Evolutionary conservation across 2,329 filamentous ascomycete genomes (phyloP).

Genomic region (Sclerotinia borealis): DNA sequence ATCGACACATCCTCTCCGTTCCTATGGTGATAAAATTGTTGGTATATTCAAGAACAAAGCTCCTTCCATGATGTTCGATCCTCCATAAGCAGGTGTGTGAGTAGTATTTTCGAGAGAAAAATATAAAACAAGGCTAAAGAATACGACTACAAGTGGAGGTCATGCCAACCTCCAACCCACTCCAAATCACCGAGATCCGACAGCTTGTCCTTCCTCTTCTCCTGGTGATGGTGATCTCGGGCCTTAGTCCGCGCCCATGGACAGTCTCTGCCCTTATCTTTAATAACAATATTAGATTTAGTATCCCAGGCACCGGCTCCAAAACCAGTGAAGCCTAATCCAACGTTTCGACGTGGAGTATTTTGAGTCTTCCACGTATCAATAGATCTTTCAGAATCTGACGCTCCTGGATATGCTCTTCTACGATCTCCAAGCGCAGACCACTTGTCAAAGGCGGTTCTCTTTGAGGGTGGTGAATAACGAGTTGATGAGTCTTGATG

Average conservation of each 20-base stretch:
- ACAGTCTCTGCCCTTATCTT: conserved; percentile 38
- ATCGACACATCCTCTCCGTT: conserved; percentile 7
- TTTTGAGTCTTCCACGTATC: conserved; percentile 36
- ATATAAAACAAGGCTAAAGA: conserved; percentile 15
- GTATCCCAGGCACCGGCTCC: conserved; percentile 34
- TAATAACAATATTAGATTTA: conserved; percentile 31
- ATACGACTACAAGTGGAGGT: conserved; percentile 49
- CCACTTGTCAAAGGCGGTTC: conserved; percentile 74
- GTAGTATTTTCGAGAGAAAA: conserved; percentile 8
- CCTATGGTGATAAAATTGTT: conserved; percentile 4
- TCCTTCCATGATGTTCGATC: conserved; percentile 12
- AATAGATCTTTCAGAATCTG: conserved; percentile 45
- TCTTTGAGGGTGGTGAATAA: conserved; percentile 62
- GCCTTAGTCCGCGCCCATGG: conserved; percentile 42
- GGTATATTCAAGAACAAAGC: conserved; percentile 8
- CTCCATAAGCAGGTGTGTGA: conserved; percentile 11
- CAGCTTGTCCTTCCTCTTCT: conserved; percentile 30
- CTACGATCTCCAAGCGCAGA: conserved; percentile 78
- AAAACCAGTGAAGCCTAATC: conserved; percentile 43
- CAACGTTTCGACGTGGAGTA: conserved; percentile 37
- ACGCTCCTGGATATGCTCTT: conserved; percentile 54
- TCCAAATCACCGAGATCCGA: conserved; percentile 69
- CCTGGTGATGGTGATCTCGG: conserved; percentile 46
- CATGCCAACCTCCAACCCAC: conserved; percentile 90
- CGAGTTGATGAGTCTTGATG: conserved; percentile 35